Conservation (phyloP, 768 basidiomycete genomes). For the Mycena leptocephala region DNA sequence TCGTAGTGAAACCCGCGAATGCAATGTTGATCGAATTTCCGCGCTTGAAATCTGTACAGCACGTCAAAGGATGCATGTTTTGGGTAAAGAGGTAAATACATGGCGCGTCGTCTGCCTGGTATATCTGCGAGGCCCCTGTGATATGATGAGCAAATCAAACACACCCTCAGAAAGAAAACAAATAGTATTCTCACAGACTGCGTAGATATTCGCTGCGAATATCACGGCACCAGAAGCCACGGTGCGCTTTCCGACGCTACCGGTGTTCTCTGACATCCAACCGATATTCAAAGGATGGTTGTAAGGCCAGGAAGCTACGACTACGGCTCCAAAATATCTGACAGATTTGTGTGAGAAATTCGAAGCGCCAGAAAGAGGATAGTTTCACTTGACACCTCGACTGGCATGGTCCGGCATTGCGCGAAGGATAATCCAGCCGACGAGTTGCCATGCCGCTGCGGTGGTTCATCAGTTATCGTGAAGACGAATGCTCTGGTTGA, state of each 20-base stretch:
- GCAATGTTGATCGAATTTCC: conserved; percentile 55
- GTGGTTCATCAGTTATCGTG: background rate
- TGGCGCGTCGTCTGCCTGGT: conserved; percentile 54
- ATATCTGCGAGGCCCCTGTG: conserved; percentile 46
- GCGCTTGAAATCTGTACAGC: conserved; percentile 48
- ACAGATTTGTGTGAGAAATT: background rate
- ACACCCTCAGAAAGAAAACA: background rate
- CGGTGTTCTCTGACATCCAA: conserved; percentile 58
- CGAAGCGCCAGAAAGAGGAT: background rate
- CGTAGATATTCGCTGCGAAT: conserved; percentile 45
- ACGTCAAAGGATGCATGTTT: background rate
- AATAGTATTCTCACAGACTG: conserved; percentile 33
- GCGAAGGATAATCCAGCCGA: conserved; percentile 56
- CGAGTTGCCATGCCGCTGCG: conserved; percentile 55
- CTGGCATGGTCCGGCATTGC: conserved; percentile 46
- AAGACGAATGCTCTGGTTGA: background rate
- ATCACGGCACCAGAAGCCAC: conserved; percentile 55
- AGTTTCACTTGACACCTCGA: conserved; percentile 47
- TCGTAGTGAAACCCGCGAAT: conserved; percentile 48
- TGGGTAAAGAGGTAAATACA: background rate
- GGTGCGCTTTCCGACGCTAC: conserved; percentile 39
- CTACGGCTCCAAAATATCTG: conserved; percentile 51
- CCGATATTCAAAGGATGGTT: conserved; percentile 58
- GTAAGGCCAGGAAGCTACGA: conserved; percentile 56
- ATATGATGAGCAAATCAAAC: background rate